Evolutionary conservation across 108 stramenopile genomes (phyloP), one percentile per base, ranked within the genome.

Genomic region (Schizochytrium sp.): DNA sequence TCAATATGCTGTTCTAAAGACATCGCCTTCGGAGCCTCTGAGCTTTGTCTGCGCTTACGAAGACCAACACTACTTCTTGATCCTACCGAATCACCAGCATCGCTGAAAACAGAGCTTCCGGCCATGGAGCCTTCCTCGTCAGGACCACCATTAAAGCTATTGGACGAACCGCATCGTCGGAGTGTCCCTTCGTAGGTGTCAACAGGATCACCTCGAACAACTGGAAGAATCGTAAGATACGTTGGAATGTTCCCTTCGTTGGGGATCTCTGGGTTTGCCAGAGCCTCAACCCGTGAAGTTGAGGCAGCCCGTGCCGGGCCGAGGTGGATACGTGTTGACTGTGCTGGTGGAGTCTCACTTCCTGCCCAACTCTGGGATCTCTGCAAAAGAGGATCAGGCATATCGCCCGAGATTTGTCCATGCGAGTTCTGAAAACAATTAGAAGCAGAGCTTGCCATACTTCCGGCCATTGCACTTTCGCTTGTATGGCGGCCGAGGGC

Each of bases 1-100:
- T 83, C 76, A 10, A 83, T 83, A 53, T 83, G 76, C 76, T 55
- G 47, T 53, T 17, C 76, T 5, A 83, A 53, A 5, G 5, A 10
- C 47, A 83, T 7, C 19, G 19, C 44, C 15, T 69, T 69, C 5
- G 64, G 64, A 1, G 64, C 64, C 64, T 69, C 64, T 44, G 64
- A 69, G 12, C 64, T 69, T 15, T 69, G 64, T 0, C 64, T 38
- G 42, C 64, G 64, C 64, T 69, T 69, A 38, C 64, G 12, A 38
- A 15, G 15, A 44, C 64, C 64, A 38, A 69, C 12, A 15, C 64
- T 38, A 44, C 64, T 15, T 15, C 64, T 38, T 0, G 64, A 69
- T 8, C 64, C 64, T 7, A 12, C 19, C 28, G 64, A 69, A 44
- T 69, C 64, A 44, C 12, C 28, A 38, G 64, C 64, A 44, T 69